Evolutionary conservation across 2,329 filamentous ascomycete genomes (phyloP).

Genomic region (Thyridium curvatum): DNA sequence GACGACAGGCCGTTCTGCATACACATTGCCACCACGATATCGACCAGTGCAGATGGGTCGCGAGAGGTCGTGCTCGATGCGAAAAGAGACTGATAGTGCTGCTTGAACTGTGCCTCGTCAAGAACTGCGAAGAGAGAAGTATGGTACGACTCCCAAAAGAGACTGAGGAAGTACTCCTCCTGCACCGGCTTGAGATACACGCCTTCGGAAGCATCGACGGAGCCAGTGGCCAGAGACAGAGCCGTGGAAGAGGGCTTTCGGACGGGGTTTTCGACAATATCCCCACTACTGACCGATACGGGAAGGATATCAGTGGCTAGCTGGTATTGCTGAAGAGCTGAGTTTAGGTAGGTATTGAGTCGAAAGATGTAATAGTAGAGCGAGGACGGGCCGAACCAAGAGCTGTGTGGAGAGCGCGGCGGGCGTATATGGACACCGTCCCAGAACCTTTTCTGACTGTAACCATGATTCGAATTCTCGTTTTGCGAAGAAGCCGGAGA

Average conservation of each 20-base stretch:
- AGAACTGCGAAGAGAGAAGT: too few species aligned
- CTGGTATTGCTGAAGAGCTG: too few species aligned
- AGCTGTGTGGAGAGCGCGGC: constrained; percentile 24
- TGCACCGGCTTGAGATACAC: constrained; percentile 17
- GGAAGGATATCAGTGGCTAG: too few species aligned
- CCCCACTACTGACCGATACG: too few species aligned
- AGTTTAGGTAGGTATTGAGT: constrained; percentile 26
- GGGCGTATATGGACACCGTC: constrained; percentile 27
- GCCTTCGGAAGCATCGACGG: too few species aligned
- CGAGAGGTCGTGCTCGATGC: constrained; percentile 14
- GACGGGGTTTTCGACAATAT: too few species aligned
- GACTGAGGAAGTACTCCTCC: constrained; percentile 32
- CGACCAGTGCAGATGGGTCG: constrained; percentile 34
- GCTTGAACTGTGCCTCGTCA: constrained; percentile 31
- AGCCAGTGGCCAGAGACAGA: too few species aligned
- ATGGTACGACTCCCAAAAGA: constrained; percentile 35
- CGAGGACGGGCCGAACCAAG: constrained; percentile 38
- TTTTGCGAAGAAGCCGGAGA: too few species aligned
- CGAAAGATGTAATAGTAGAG: constrained; percentile 36
- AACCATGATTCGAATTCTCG: background rate
- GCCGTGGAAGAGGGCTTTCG: too few species aligned
- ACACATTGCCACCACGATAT: constrained; percentile 36
- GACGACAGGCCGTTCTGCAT: constrained; percentile 31
- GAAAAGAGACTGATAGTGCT: constrained; percentile 27
- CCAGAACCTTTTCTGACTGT: constrained; percentile 10